phyloP scores from a whole-genome alignment of 768 basidiomycete species.

The Mycena galopus region DNA sequence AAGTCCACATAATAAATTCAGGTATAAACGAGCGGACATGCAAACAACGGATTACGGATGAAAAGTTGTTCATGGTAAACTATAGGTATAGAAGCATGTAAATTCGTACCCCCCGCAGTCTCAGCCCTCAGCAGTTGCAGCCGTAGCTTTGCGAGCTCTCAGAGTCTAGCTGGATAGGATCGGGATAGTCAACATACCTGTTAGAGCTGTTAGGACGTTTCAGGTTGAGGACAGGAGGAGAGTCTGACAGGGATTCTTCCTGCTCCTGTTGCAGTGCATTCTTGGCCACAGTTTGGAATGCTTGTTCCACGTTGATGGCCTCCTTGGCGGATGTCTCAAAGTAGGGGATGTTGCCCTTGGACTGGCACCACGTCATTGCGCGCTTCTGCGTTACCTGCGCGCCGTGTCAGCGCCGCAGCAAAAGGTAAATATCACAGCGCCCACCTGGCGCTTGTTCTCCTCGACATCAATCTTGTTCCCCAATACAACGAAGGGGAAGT shows the following conservation, averaged over 20 bases:
- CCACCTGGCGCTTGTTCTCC: conserved; percentile 96
- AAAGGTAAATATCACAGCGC: conserved; percentile 34
- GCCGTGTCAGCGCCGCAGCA: conserved; percentile 21
- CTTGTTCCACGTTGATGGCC: conserved; percentile 99
- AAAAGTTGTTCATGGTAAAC: conserved; percentile 24
- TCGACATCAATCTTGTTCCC: conserved; percentile 99
- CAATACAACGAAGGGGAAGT: conserved; percentile 98
- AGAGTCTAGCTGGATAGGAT: conserved; percentile 96
- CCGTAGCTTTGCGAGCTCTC: conserved; percentile 92
- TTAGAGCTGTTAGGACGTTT: conserved; percentile 26
- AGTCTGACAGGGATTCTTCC: conserved; percentile 90
- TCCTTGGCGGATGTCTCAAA: conserved; percentile 99
- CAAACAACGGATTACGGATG: conserved; percentile 33
- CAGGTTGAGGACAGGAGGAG: conserved; percentile 25
- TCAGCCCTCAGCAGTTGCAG: conserved; percentile 80
- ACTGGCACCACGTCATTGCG: conserved; percentile 99
- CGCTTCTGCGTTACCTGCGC: conserved; percentile 96
- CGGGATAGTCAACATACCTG: conserved; percentile 98
- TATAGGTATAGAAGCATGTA: conserved; percentile 36
- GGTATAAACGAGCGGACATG: conserved; percentile 29
- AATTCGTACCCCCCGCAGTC: conserved; percentile 12
- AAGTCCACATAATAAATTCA: conserved; percentile 19
- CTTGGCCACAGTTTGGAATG: conserved; percentile 99
- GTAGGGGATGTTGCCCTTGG: conserved; percentile 99
- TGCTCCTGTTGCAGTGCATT: conserved; percentile 98